Conservation (phyloP, 768 basidiomycete genomes). For the Boletus edulis region DNA sequence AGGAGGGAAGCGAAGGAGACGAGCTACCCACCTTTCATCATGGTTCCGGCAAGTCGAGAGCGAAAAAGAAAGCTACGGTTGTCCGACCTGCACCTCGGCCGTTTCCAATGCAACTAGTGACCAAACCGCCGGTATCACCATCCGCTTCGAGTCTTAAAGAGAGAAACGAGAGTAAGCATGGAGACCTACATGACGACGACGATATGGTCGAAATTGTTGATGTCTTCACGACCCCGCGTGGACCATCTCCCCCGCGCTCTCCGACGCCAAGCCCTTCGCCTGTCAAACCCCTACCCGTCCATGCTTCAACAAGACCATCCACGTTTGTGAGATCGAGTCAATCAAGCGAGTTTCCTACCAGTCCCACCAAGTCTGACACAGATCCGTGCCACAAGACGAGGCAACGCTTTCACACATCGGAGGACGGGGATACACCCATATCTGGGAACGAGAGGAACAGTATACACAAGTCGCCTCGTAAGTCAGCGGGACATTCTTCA, state of each 20-base stretch:
- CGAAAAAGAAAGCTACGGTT: background rate
- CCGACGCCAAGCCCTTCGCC: conserved; percentile 20
- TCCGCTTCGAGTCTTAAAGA: background rate
- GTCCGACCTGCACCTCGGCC: conserved; percentile 14
- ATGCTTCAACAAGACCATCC: background rate
- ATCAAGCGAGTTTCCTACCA: conserved; percentile 7
- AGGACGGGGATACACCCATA: background rate
- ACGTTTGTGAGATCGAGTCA: background rate
- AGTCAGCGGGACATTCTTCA: conserved; percentile 23
- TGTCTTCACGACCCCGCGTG: conserved; percentile 22
- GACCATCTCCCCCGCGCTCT: conserved; percentile 20
- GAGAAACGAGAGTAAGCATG: background rate
- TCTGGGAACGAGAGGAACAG: conserved; percentile 5
- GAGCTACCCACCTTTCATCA: conserved; percentile 21
- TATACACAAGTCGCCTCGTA: conserved; percentile 25
- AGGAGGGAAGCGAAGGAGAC: conserved; percentile 5
- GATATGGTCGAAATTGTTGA: conserved; percentile 14
- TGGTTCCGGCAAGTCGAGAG: conserved; percentile 4
- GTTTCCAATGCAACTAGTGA: conserved; percentile 27
- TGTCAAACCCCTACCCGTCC: background rate
- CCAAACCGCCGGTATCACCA: background rate
- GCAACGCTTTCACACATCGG: background rate
- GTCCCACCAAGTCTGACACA: conserved; percentile 3
- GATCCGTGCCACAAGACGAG: background rate
- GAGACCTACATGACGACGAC: background rate